Evolutionary conservation across 176 grass and related monocot species (phyloP).

Genomic region (Aegilops speltoides): DNA sequence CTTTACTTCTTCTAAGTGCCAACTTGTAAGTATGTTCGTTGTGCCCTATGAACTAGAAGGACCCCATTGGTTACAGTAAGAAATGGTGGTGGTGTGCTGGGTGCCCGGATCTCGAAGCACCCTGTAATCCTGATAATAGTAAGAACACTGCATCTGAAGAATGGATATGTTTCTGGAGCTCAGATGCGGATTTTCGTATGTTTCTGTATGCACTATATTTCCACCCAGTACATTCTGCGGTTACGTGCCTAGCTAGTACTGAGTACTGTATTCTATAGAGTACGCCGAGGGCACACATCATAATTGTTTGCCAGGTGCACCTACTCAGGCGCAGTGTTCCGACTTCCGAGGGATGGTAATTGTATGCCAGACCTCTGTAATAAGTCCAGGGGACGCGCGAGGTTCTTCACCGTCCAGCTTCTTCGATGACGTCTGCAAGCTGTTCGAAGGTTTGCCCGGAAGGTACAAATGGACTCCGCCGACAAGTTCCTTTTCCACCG

Average conservation of each 20-base stretch:
- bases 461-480: too few relatives aligned
- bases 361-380: too few relatives aligned
- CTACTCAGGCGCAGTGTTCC: too few relatives aligned
- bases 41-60: slow-evolving; percentile 1
- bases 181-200: too few relatives aligned
- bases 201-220: not conserved
- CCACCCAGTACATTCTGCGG: not conserved
- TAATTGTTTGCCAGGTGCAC: too few relatives aligned
- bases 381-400: too few relatives aligned
- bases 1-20: slow-evolving; percentile 1
- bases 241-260: not conserved
- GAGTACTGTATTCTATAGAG: not conserved
- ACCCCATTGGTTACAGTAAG: not conserved
- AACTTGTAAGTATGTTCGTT: slow-evolving; percentile 23
- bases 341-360: too few relatives aligned
- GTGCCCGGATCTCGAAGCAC: slow-evolving; percentile 12
- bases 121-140: not conserved
- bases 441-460: too few relatives aligned
- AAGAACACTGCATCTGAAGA: slow-evolving; percentile 2
- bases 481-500: too few relatives aligned
- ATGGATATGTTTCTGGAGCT: not conserved
- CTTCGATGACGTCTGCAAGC: too few relatives aligned
- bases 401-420: too few relatives aligned
- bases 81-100: not conserved
- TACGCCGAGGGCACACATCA: not conserved